Percentiles rank a stretch among this genome's conserved stretches.
Conservation (phyloP, 1,139 yeast genomes). For the Zygoascus meyerae region DNA sequence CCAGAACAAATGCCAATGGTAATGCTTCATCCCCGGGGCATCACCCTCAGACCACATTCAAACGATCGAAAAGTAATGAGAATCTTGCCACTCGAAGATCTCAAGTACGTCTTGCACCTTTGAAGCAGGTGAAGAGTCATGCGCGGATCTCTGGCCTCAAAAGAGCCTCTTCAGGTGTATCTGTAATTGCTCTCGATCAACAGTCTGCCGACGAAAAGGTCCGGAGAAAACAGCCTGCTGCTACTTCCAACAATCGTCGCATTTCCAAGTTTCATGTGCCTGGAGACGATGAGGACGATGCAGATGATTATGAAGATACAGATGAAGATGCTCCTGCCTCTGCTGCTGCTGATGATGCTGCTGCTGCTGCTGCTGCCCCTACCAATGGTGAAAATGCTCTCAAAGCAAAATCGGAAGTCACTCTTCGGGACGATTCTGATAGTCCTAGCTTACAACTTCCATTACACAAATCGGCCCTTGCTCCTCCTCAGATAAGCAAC, state of each 20-base stretch:
- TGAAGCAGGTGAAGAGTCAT: slow-evolving; percentile 22
- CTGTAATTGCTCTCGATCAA: slow-evolving; percentile 7
- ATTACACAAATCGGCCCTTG: slow-evolving; percentile 19
- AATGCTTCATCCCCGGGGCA: slow-evolving; percentile 4
- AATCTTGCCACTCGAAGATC: slow-evolving; percentile 10
- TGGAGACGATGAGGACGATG: slow-evolving; percentile 35
- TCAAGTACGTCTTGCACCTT: slow-evolving; percentile 8
- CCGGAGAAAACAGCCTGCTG: background rate
- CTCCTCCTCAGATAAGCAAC: slow-evolving; percentile 25
- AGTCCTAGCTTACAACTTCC: slow-evolving; percentile 13
- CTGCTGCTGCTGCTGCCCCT: slow-evolving; percentile 12
- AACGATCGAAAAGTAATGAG: slow-evolving; percentile 12
- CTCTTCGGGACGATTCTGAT: background rate
- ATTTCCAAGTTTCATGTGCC: slow-evolving; percentile 10
- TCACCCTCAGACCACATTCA: slow-evolving; percentile 5
- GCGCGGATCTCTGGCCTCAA: slow-evolving; percentile 18
- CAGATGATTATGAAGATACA: slow-evolving; percentile 23
- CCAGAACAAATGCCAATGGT: background rate
- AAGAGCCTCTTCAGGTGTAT: slow-evolving; percentile 18
- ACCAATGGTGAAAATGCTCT: background rate
- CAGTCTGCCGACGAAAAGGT: slow-evolving; percentile 2
- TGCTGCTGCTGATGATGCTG: slow-evolving; percentile 4
- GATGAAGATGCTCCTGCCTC: slow-evolving; percentile 11
- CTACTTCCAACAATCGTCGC: background rate
- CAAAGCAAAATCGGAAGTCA: background rate